Conservation (phyloP, 2,329 filamentous ascomycete species). For the Aspergillus ustus region DNA sequence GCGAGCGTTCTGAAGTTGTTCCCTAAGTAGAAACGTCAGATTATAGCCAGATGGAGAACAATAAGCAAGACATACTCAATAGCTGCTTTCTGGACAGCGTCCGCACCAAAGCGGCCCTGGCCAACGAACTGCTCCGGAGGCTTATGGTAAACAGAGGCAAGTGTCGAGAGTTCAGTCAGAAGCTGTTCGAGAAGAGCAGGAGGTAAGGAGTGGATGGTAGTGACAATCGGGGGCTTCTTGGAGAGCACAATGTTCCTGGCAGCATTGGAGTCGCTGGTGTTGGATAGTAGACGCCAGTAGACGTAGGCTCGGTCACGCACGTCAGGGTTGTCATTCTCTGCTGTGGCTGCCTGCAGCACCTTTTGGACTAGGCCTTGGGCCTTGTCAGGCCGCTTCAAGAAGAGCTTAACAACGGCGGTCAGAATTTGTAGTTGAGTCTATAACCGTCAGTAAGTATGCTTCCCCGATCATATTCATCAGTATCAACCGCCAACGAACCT, state of each 20-base stretch:
- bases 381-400: conserved; percentile 93
- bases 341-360: conserved; percentile 88
- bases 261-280: conserved; percentile 77
- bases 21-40: conserved; percentile 50
- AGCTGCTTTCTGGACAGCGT: conserved; percentile 90
- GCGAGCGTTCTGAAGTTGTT: conserved; percentile 87
- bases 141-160: conserved; percentile 98
- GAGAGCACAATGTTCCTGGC: conserved; percentile 94
- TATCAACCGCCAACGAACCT: conserved; percentile 58
- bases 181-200: conserved; percentile 83
- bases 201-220: conserved; percentile 89
- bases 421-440: conserved; percentile 97
- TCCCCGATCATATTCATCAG: too few relatives aligned
- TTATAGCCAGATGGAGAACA: not conserved
- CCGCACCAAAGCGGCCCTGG: conserved; percentile 89
- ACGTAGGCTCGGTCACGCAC: conserved; percentile 96
- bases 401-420: conserved; percentile 95
- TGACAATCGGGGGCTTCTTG: conserved; percentile 90
- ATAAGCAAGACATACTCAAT: conserved; percentile 67
- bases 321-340: conserved; percentile 96
- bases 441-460: conserved; percentile 34
- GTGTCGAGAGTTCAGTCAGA: conserved; percentile 87
- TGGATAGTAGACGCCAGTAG: conserved; percentile 93
- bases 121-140: conserved; percentile 97
- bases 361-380: conserved; percentile 92